A percentile compares a stretch with the other conserved stretches of the same genome.
These are phyloP conservation scores for Oryza brachyantha DNA, from an alignment of 176 grass and related monocot species.

Conservation along the genomic window DNA sequence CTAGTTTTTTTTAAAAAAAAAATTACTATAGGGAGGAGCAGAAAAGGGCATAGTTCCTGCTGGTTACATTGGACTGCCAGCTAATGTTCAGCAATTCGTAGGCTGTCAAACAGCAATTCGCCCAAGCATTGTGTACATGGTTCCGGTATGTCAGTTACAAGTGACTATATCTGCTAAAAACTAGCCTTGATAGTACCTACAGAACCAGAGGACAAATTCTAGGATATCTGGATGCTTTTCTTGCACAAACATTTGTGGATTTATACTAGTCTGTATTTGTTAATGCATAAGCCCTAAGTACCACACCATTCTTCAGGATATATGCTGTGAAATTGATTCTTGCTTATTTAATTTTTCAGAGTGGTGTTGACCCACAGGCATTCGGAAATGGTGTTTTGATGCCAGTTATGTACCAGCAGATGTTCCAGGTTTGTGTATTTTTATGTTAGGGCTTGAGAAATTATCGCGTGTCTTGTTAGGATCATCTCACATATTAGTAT, in stretches of 20 bases:
- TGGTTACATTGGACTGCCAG: constrained; percentile 56
- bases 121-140: constrained; percentile 98
- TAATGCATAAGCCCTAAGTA: neutral
- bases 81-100: constrained; percentile 64
- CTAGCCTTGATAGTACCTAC: neutral
- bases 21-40: constrained; percentile 52
- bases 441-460: constrained; percentile 5
- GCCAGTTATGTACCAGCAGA: constrained; percentile 83
- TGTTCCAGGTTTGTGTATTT: constrained; percentile 69
- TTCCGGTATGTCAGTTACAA: constrained; percentile 62
- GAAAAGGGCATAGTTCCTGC: constrained; percentile 44
- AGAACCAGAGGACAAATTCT: constrained; percentile 13
- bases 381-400: constrained; percentile 94
- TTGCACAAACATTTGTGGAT: constrained; percentile 24
- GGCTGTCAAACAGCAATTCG: constrained; percentile 56
- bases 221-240: constrained; percentile 20
- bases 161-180: constrained; percentile 3
- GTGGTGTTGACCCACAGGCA: constrained; percentile 78
- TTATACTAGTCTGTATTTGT: neutral
- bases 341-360: constrained; percentile 57
- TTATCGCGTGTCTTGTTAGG: constrained; percentile 6
- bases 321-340: constrained; percentile 6
- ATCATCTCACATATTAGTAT: neutral
- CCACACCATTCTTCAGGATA: neutral
- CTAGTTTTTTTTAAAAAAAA: constrained; percentile 26